Evolutionary conservation across 306 rosid genomes (phyloP).

Genomic region (Rubus parviflorus): DNA sequence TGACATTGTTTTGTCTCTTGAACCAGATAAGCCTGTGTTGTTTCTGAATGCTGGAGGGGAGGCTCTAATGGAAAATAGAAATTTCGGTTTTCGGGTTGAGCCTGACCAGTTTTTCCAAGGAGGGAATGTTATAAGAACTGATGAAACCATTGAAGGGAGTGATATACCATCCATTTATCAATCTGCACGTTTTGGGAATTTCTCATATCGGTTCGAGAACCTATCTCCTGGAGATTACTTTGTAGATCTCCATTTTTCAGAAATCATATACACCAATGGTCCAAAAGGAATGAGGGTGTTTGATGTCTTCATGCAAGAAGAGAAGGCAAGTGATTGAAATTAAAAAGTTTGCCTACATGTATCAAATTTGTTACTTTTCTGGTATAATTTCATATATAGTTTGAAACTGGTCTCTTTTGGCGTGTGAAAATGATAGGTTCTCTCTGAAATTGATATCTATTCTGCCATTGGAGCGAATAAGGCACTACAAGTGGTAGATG

Average conservation of each 20-base stretch:
- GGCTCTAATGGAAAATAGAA: neutral
- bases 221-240: constrained; percentile 26
- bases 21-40: constrained; percentile 15
- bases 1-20: neutral
- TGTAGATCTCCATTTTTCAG: constrained; percentile 30
- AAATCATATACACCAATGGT: constrained; percentile 32
- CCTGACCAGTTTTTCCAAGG: constrained; percentile 23
- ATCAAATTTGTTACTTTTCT: neutral
- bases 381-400: neutral
- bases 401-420: neutral
- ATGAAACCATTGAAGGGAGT: constrained; percentile 21
- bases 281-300: constrained; percentile 34
- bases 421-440: constrained; percentile 24
- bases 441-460: constrained; percentile 26
- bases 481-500: constrained; percentile 22
- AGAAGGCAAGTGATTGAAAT: constrained; percentile 28
- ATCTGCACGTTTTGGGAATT: constrained; percentile 31
- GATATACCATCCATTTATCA: constrained; percentile 27
- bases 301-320: constrained; percentile 29
- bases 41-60: constrained; percentile 34
- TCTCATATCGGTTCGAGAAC: constrained; percentile 20
- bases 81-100: constrained; percentile 12
- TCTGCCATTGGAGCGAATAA: constrained; percentile 31
- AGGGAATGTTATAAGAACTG: constrained; percentile 27
- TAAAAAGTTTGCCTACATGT: neutral